Evolutionary conservation across 2,329 filamentous ascomycete genomes (phyloP), one percentile per base, ranked within the genome.

Genomic region (Exophiala bonariae): DNA sequence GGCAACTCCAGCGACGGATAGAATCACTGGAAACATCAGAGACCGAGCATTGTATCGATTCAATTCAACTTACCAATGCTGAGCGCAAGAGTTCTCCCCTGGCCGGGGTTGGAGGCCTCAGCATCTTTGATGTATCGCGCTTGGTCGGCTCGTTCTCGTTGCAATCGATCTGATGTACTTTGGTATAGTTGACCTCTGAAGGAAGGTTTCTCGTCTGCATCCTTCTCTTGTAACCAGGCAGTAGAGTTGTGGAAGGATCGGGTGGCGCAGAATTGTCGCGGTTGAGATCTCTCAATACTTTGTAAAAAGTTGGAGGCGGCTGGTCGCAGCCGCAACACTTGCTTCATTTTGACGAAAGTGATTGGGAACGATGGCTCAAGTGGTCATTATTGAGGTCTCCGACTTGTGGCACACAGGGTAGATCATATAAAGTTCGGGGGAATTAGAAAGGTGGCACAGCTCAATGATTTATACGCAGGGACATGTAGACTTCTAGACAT

Each of bases 101-200:
- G 5, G 5, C 35, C 47, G 34, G 23, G 28, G 31, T 43, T 43
- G 32, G 43, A 47, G 22, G 28, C 22, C 3, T 26, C 31, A 4
- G 39, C 31, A 28, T 47, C 43, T 26, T 50, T 42, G 55, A 66
- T 64, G 50, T 52, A 67, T 52, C n/a, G 61, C 60, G 42, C 61
- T 56, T 44, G 45, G 10, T 48, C 35, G 3, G 74, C 76, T 44
- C 77, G 74, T 59, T 85, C 82, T 40, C 76, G 73, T 61, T 78
- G 70, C 50, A 85, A 61, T 34, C 82, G 74, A 58, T 80, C 73
- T 32, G 75, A 67, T 11, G 81, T 82, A 55, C 79, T 83, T 60
- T 83, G 78, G 54, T 81, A 83, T 35, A 85, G 59, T 61, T 85
- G 81, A 26, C 74, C 73, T 60, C 80, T 78, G 67, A 85, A 85